phyloP scores from a whole-genome alignment of 371 early-diverging fungal species.

The Mortierella sp. region DNA sequence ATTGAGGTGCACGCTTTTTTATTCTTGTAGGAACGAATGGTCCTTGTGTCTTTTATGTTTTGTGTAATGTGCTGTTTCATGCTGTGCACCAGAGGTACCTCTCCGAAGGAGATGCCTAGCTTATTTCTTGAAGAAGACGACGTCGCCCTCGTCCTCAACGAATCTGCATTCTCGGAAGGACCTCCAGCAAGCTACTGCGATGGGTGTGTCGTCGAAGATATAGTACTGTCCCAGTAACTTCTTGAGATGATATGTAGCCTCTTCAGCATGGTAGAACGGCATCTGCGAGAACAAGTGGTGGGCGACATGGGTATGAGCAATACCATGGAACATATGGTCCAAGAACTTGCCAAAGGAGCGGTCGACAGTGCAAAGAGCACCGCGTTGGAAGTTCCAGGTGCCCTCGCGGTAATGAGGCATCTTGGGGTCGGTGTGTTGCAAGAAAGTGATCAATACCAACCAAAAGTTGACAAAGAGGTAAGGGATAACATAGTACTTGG shows the following conservation, averaged over 20 bases:
- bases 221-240: constrained; percentile 82
- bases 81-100: no score
- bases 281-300: constrained; percentile 91
- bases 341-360: constrained; percentile 84
- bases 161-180: constrained; percentile 75
- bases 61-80: neutral
- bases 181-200: constrained; percentile 72
- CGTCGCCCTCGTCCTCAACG: constrained; percentile 83
- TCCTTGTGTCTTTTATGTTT: no score
- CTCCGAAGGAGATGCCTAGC: neutral
- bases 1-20: no score
- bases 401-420: constrained; percentile 84
- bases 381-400: constrained; percentile 89
- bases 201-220: constrained; percentile 71
- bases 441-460: constrained; percentile 88
- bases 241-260: constrained; percentile 83
- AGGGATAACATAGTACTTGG: constrained; percentile 87
- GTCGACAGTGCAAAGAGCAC: constrained; percentile 83
- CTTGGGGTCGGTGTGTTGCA: constrained; percentile 88
- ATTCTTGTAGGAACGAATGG: no score
- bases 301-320: constrained; percentile 85
- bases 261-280: constrained; percentile 91
- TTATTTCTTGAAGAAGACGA: constrained; percentile 71
- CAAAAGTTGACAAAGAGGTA: constrained; percentile 86
- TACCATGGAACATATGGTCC: constrained; percentile 84